Base-by-base conservation (phyloP, 108 stramenopile genomes). In the Skeletonema marinoi region DNA sequence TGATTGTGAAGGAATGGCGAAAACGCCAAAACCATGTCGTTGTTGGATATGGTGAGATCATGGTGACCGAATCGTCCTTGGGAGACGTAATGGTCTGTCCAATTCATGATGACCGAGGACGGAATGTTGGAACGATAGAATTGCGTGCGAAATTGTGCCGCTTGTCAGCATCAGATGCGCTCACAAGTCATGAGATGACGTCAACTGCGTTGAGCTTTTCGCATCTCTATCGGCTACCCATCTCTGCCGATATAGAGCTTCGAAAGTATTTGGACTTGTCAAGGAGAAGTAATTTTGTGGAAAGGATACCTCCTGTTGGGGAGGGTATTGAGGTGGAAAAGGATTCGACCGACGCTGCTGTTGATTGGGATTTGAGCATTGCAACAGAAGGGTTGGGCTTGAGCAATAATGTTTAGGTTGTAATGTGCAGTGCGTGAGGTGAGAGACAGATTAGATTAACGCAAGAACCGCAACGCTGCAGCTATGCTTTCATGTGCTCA, bases 161-260 rank as follows among this genome's bases (percentile, higher is more conserved):
- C 7, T 58, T 85, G 31, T 61, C 70, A 8, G 51, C 75, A 38
- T 30, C 58, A 21, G 79, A 79, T 25, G 35, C 6, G 33, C 5
- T 14, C 4, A 38, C 59, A 50, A 75, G 73, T 25, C 81, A 82
- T 46, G 78, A 86, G 72, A 21, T 81, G 65, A 83, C 77, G 17
- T 54, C 71, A 35, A 66, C 71, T 25, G 65, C 81, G 60, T 41
- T 75, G 21, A 54, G 36, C 30, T 86, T 79, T 78, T 82, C 81
- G 11, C 81, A 86, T 73, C 60, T 86, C 1, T 86, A 86, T 73
- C 42, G 44, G 36, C 48, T 86, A 4, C 58, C 71, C 36, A 36
- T 77, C 4, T 21, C 60, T 12, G 62, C 60, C 17, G 69, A 51
- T 7, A n/a, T 44, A 17, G 48, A 31, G 3, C 31, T 80, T 17